phyloP scores from a whole-genome alignment of 805 yeast species.

The Candida endomychidarum region DNA sequence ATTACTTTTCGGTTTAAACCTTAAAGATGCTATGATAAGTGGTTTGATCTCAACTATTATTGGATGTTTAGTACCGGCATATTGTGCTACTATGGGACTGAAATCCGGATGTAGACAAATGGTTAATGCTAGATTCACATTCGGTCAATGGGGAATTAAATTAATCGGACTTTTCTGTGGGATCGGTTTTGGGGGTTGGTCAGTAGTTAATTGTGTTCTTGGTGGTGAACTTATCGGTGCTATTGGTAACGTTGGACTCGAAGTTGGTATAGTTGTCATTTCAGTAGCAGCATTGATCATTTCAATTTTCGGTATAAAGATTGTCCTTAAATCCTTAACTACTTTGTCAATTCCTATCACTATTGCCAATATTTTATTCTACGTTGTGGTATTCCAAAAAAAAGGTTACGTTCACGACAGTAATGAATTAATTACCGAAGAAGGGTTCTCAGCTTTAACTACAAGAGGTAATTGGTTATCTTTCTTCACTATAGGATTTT shows the following conservation, averaged over 20 bases:
- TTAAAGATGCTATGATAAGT: slow-evolving; percentile 27
- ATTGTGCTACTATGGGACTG: slow-evolving; percentile 39
- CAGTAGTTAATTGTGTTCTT: slow-evolving; percentile 37
- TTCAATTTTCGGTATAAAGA: slow-evolving; percentile 33
- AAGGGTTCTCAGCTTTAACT: slow-evolving; percentile 18
- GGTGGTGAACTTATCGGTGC: slow-evolving; percentile 36
- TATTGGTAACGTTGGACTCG: slow-evolving; percentile 25
- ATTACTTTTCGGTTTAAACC: slow-evolving; percentile 25
- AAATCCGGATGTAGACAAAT: slow-evolving; percentile 39
- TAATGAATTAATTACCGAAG: slow-evolving; percentile 21
- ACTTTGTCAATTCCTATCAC: slow-evolving; percentile 30
- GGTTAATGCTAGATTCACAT: slow-evolving; percentile 36
- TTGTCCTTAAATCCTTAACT: slow-evolving; percentile 29
- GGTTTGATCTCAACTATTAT: slow-evolving; percentile 30
- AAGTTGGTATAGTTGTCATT: slow-evolving; percentile 32
- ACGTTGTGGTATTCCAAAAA: slow-evolving; percentile 31
- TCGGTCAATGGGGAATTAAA: slow-evolving; percentile 37
- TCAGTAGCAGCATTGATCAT: slow-evolving; percentile 27
- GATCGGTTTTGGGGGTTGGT: slow-evolving; percentile 38
- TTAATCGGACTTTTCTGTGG: slow-evolving; percentile 30
- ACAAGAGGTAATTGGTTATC: slow-evolving; percentile 34
- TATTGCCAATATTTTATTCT: slow-evolving; percentile 29
- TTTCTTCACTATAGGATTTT: slow-evolving; percentile 35
- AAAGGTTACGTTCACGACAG: slow-evolving; percentile 19
- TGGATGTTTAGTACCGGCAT: slow-evolving; percentile 40